phyloP scores from a whole-genome alignment of 441 rosid genomes.

The Mallotus japonicus region DNA sequence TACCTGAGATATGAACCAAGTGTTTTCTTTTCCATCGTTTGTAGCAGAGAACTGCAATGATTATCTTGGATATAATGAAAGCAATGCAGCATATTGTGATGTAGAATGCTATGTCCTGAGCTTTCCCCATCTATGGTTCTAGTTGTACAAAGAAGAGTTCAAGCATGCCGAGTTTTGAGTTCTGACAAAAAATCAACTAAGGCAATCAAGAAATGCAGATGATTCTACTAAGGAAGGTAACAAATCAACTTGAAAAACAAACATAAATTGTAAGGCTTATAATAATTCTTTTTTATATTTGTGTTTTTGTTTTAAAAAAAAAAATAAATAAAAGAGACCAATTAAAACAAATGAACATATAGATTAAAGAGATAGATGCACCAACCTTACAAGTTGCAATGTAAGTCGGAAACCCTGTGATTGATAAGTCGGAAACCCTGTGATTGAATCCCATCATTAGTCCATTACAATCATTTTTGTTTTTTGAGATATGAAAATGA shows the following conservation, averaged over 20 bases:
- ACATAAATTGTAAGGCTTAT: too few relatives aligned
- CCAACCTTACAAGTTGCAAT: background rate
- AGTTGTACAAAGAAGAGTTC: too few relatives aligned
- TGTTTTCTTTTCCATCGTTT: slow-evolving; percentile 63
- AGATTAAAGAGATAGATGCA: background rate
- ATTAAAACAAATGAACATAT: too few relatives aligned
- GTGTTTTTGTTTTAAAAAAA: too few relatives aligned
- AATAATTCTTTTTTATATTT: too few relatives aligned
- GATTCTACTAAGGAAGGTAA: too few relatives aligned
- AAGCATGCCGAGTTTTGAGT: background rate
- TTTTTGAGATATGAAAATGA: background rate
- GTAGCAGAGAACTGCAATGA: slow-evolving; percentile 59
- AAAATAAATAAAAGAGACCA: too few relatives aligned
- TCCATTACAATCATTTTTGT: too few relatives aligned
- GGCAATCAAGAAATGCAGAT: background rate
- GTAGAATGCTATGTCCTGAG: slow-evolving; percentile 45
- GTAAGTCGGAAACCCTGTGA: background rate
- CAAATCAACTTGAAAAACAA: too few relatives aligned
- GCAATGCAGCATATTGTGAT: slow-evolving; percentile 57
- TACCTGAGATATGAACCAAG: slow-evolving; percentile 51
- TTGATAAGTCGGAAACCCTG: background rate
- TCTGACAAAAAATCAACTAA: background rate
- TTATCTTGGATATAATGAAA: slow-evolving; percentile 60
- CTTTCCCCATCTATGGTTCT: slow-evolving; percentile 41
- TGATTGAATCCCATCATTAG: background rate